Conservation (phyloP, 176 grass and related monocot genomes). For the Dactylis glomerata region DNA sequence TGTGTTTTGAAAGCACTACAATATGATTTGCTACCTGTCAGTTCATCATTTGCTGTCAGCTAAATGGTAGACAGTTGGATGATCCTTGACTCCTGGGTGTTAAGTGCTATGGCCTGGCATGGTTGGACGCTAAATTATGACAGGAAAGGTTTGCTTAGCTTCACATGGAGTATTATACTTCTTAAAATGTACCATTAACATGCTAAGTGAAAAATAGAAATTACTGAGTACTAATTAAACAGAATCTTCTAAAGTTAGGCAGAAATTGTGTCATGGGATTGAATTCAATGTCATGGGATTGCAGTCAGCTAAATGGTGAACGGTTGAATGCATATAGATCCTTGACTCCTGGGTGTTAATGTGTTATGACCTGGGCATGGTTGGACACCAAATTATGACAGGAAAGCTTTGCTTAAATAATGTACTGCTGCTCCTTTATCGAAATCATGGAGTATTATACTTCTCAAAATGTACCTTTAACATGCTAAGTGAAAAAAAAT, state of each 20-base stretch:
- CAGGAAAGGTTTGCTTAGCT: not conserved
- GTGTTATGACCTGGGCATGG: not conserved
- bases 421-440: no score
- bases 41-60: not conserved
- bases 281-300: not conserved
- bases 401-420: not conserved
- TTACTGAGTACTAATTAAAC: not conserved
- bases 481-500: not conserved
- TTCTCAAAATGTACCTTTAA: not conserved
- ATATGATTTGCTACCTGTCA: not conserved
- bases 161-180: not conserved
- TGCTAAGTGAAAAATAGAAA: not conserved
- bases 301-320: not conserved
- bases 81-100: not conserved
- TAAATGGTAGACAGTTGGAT: not conserved
- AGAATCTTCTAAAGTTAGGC: slow-evolving; percentile 6
- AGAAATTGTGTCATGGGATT: not conserved
- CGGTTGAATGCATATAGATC: not conserved
- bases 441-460: not conserved
- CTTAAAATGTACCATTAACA: not conserved
- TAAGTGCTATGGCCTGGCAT: not conserved
- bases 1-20: not conserved
- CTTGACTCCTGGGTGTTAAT: not conserved
- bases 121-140: not conserved
- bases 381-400: not conserved